Evolutionary conservation across 768 basidiomycete species (phyloP).

Genomic region (Lyophyllum semitale): DNA sequence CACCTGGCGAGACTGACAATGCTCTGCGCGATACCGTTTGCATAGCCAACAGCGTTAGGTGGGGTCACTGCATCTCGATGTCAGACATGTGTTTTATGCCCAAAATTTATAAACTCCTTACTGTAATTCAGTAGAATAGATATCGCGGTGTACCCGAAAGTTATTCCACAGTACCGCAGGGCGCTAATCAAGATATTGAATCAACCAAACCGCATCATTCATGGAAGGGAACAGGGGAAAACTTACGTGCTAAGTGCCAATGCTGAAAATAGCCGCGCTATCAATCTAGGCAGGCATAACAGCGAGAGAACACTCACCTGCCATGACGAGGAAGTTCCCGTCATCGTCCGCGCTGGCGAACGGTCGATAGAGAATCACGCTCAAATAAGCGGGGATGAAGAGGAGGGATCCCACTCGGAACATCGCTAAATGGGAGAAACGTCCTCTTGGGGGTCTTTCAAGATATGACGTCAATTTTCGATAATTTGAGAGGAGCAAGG

Average conservation of each 20-base stretch:
- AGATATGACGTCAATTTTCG: constrained; percentile 2
- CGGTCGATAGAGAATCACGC: constrained; percentile 71
- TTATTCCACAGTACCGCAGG: constrained; percentile 83
- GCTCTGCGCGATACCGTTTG: constrained; percentile 96
- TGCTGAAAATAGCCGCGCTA: constrained; percentile 39
- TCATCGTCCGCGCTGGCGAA: constrained; percentile 72
- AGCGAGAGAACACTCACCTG: constrained; percentile 48
- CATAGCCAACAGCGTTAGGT: constrained; percentile 82
- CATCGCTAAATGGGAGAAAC: constrained; percentile 86
- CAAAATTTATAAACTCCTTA: constrained; percentile 28
- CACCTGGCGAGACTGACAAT: constrained; percentile 93
- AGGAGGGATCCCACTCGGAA: constrained; percentile 84
- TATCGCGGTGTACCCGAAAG: constrained; percentile 89
- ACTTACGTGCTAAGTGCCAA: constrained; percentile 82
- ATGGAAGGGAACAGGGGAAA: not conserved
- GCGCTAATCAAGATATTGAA: constrained; percentile 50
- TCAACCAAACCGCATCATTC: not conserved
- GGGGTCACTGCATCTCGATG: constrained; percentile 71
- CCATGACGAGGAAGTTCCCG: constrained; percentile 81
- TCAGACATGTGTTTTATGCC: constrained; percentile 4
- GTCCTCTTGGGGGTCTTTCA: constrained; percentile 73
- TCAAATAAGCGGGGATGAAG: constrained; percentile 89
- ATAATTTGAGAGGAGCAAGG: not conserved
- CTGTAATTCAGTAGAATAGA: constrained; percentile 88
- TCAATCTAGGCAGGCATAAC: constrained; percentile 9